These are phyloP conservation scores for Prunus padus DNA, from an alignment of 306 rosid genomes.

Conservation along the genomic window DNA sequence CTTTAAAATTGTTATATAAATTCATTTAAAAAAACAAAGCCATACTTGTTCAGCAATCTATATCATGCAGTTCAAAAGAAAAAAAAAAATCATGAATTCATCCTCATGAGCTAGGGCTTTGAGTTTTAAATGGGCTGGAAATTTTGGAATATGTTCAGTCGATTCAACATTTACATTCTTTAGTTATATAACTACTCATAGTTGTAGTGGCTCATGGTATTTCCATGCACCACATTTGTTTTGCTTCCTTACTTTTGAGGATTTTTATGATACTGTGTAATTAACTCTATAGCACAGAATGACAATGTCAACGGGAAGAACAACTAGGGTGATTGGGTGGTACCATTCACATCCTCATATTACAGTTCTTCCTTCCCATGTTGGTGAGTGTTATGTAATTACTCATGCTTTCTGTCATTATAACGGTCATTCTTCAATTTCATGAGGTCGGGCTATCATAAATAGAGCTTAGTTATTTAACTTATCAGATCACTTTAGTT, in stretches of 20 bases:
- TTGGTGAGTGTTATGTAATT: slow-evolving; percentile 50
- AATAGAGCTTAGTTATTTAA: not conserved
- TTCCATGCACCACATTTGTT: not conserved
- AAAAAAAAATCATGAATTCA: too few relatives aligned
- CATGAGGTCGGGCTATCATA: not conserved
- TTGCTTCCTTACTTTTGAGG: not conserved
- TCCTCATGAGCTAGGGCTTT: not conserved
- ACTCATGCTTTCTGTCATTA: not conserved
- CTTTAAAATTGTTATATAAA: not conserved
- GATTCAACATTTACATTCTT: not conserved
- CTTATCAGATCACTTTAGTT: not conserved
- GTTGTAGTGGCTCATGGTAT: not conserved
- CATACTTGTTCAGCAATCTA: not conserved
- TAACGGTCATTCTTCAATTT: not conserved
- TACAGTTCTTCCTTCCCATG: slow-evolving; percentile 98
- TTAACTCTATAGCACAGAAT: slow-evolving; percentile 71
- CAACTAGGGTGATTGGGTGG: slow-evolving; percentile 97
- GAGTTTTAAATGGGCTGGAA: not conserved
- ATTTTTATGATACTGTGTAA: slow-evolving; percentile 30
- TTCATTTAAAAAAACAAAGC: not conserved
- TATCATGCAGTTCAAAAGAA: not conserved
- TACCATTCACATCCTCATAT: slow-evolving; percentile 99
- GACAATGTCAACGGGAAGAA: slow-evolving; percentile 64
- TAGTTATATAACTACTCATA: not conserved
- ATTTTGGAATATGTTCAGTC: not conserved